Base-by-base conservation (phyloP, 345 rosid species). In the Tarenaya hassleriana region DNA sequence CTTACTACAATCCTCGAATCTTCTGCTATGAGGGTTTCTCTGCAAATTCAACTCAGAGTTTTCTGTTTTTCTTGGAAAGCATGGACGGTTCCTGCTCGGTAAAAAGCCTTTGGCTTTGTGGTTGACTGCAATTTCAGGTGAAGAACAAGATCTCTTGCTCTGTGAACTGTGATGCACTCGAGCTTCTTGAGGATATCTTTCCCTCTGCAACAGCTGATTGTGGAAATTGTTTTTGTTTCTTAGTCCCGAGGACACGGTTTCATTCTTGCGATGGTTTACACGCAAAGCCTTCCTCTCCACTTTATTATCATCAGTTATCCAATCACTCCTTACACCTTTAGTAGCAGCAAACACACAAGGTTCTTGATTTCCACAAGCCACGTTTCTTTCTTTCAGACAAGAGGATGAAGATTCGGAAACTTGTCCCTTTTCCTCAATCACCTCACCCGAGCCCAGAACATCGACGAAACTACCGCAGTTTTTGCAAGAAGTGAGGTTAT, bases 381-480 rank as follows among this genome's bases (percentile, higher is more conserved):
- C 57, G 50, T 68, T 74, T 55, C 69, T 60, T 52, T 66, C 85
- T 44, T 49, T 47, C 11, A 55, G 11, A 21, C 47, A 51, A 53
- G 60, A 53, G 0, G 66, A 56, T 0, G 42, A 7, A 10, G 56
- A 47, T 67, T 59, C 60, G 40, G 69, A 7, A 32, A 46, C 64
- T 51, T 29, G 8, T 10, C 46, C 61, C 15, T 1, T 51, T 0
- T 51, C 63, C 39, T 72, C 77, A 52, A 50, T 32, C 41, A 55
- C 42, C 1, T 49, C 51, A 64, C 54, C 38, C 0, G 69, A 71
- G 63, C 65, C 77, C 53, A 65, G 54, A 4, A 62, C 72, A 62
- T 81, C 82, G 40, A 78, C 60, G 66, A 83, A 46, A 46, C 78
- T 81, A 55, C 90, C 82, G 61, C 85, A 87, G 13, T 79, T 73